Evolutionary conservation across 2,329 filamentous ascomycete species (phyloP).

Genomic region (Alternaria dauci): DNA sequence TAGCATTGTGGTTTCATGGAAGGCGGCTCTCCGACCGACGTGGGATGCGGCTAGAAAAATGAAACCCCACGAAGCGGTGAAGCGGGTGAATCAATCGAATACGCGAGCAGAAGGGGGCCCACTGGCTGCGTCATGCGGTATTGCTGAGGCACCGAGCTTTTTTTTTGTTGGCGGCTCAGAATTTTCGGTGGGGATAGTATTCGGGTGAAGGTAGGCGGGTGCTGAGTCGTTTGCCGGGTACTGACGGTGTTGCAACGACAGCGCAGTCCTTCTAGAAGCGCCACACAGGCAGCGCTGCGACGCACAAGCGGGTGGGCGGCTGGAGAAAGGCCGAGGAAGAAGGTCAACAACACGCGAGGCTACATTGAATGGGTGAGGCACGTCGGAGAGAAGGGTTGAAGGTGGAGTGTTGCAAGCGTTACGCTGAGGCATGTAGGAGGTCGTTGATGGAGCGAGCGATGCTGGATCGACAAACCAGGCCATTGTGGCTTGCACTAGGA

Average conservation of each 20-base stretch:
- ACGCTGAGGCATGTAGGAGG: conserved; percentile 24
- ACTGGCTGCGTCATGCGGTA: conserved; percentile 36
- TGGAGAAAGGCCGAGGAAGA: conserved; percentile 16
- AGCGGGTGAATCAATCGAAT: conserved; percentile 29
- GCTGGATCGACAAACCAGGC: conserved; percentile 31
- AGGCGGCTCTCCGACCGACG: conserved; percentile 16
- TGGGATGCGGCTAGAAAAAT: conserved; percentile 40
- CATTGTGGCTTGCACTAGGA: conserved; percentile 27
- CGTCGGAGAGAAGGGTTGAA: conserved; percentile 20
- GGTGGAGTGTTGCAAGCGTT: conserved; percentile 24
- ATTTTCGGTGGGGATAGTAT: conserved; percentile 26
- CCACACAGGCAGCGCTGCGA: conserved; percentile 26
- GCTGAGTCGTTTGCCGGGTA: conserved; percentile 38
- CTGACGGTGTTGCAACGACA: conserved; percentile 22
- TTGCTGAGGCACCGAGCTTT: conserved; percentile 26
- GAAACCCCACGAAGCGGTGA: conserved; percentile 45
- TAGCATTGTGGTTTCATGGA: conserved; percentile 16
- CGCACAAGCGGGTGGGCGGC: conserved; percentile 10
- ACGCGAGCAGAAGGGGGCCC: conserved; percentile 15
- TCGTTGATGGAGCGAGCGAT: conserved; percentile 31
- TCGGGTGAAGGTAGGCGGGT: conserved; percentile 26
- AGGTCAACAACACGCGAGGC: conserved; percentile 28
- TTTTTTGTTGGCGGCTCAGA: conserved; percentile 26
- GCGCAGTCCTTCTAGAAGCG: conserved; percentile 28
- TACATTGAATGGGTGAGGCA: conserved; percentile 15